Base-by-base conservation (phyloP, 2,329 filamentous ascomycete genomes). In the Nigrospora osmanthi region DNA sequence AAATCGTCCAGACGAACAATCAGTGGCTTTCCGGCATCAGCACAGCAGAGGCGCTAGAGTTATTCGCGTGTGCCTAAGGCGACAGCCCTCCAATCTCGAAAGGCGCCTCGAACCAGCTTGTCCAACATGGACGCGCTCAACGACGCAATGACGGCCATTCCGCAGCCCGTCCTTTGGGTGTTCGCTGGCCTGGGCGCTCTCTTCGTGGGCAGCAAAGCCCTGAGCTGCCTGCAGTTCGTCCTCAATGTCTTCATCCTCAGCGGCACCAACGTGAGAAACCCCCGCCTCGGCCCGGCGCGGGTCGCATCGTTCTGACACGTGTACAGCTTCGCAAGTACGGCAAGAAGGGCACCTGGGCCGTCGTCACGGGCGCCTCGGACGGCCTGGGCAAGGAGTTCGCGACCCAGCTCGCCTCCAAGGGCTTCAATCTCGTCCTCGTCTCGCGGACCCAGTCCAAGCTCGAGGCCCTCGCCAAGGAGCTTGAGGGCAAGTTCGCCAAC, bases 351-450 rank as follows among this genome's bases (percentile, higher is more conserved):
- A 90, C 85, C 47, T 98, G 91, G 90, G 93, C 88, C 31, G 80
- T 98, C 45, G 78, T 98, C 35, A 98, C 93, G 23, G 93, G 93
- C 51, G 93, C 91, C 42, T 96, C 90, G 11, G 93, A 98, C 66
- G 94, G 93, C 52, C 83, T 98, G 51, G 93, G 93, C 62, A 97
- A 95, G 69, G 93, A 98, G 70, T 98, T 89, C 63, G 89, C 91
- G 34, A 76, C 85, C 31, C 89, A 97, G 65, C 83, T 98, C 46
- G 90, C 93, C 19, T 74, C 80, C 49, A 90, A 93, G 63, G 90
- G 90, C 58, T 98, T 91, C 80, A 97, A 96, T 69, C 75, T 97
- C 56, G 72, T 98, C 50, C 87, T 98, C 55, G 84, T 98, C 49
- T 97, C 93, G 38, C 90, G 94, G 58, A 97, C 94, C n/a, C 78